Percentiles rank a stretch among this genome's conserved stretches.
These are phyloP conservation scores for Penicillium samsonianum DNA, from an alignment of 495 filamentous ascomycete species.

Conservation along the genomic window DNA sequence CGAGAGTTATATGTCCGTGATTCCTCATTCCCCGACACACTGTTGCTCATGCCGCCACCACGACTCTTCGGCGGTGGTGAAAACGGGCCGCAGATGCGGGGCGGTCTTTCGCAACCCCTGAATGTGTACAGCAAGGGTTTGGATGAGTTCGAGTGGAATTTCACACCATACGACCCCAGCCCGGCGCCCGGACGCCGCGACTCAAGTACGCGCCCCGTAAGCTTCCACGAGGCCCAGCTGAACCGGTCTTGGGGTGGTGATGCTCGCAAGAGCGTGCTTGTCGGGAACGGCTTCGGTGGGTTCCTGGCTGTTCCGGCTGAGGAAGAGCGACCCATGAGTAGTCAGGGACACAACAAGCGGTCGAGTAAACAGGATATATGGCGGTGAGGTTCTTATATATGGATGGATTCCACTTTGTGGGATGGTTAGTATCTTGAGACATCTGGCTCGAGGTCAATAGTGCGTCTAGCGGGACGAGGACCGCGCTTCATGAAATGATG, in stretches of 20 bases:
- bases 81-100: conserved; percentile 35
- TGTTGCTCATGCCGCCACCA: conserved; percentile 66
- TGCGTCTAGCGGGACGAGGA: conserved; percentile 1
- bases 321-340: conserved; percentile 43
- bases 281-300: conserved; percentile 77
- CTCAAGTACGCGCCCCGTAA: conserved; percentile 53
- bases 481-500: conserved; percentile 11
- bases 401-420: neutral
- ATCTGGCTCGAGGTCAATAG: neutral
- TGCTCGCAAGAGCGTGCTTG: conserved; percentile 60
- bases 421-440: neutral
- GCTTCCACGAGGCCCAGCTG: conserved; percentile 54
- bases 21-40: conserved; percentile 69
- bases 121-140: conserved; percentile 85
- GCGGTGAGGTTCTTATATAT: conserved; percentile 30
- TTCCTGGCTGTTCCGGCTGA: conserved; percentile 76
- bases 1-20: conserved; percentile 82
- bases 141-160: conserved; percentile 84
- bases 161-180: conserved; percentile 59
- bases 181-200: conserved; percentile 34
- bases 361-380: conserved; percentile 47
- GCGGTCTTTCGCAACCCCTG: conserved; percentile 61
- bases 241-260: conserved; percentile 62
- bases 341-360: conserved; percentile 35
- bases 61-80: conserved; percentile 37